Evolutionary conservation across 176 grass and related monocot genomes (phyloP).

Genomic region (Aegilops tauschii): DNA sequence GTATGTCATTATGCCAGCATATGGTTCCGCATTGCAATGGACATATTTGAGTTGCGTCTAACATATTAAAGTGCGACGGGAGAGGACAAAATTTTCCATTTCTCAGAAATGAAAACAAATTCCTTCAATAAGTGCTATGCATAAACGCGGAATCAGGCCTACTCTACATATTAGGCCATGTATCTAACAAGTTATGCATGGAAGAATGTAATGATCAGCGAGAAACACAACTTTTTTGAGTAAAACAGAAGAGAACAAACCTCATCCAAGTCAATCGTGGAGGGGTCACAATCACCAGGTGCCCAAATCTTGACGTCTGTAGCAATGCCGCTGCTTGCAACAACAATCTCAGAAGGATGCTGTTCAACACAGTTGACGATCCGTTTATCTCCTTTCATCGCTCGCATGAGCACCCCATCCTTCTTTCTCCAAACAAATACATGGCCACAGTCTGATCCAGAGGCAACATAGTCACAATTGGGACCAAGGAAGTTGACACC

Average conservation of each 20-base stretch:
- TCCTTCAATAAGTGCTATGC: not conserved
- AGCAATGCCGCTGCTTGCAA: slow-evolving; percentile 77
- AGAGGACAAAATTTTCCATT: not conserved
- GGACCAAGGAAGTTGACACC: slow-evolving; percentile 79
- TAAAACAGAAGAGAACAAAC: slow-evolving; percentile 26
- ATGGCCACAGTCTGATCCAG: slow-evolving; percentile 72
- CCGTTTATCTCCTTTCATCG: slow-evolving; percentile 57
- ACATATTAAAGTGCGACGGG: not conserved
- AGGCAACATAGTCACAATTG: slow-evolving; percentile 72
- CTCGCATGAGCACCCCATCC: slow-evolving; percentile 51
- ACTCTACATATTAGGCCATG: not conserved
- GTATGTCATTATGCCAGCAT: too few species aligned
- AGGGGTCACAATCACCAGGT: slow-evolving; percentile 34
- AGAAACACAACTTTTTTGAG: not conserved
- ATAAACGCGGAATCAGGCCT: not conserved
- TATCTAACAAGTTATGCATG: not conserved
- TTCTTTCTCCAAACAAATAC: slow-evolving; percentile 91
- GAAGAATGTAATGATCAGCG: not conserved
- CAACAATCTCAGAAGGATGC: slow-evolving; percentile 53
- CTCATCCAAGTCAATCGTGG: slow-evolving; percentile 20
- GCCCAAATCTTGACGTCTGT: slow-evolving; percentile 70
- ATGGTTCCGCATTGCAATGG: not conserved
- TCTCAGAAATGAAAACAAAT: not conserved
- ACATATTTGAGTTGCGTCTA: not conserved
- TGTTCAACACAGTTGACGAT: slow-evolving; percentile 83